These are phyloP conservation scores for Epichloe elymi DNA, from an alignment of 2,329 filamentous ascomycete genomes.

Conservation along the genomic window DNA sequence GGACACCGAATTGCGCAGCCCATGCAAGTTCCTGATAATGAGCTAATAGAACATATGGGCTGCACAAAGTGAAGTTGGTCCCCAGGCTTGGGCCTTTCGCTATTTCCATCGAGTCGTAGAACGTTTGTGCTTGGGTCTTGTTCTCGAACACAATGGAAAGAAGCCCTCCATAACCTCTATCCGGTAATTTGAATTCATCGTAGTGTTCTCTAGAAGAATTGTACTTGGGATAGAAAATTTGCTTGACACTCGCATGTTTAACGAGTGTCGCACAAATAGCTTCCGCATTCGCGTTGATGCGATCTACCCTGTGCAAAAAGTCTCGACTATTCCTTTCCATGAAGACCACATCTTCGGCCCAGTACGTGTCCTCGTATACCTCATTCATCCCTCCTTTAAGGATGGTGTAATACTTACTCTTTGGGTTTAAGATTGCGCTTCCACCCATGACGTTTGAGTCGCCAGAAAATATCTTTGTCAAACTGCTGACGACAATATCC, in stretches of 20 bases:
- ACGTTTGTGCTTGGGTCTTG: constrained; percentile 57
- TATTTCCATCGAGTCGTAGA: constrained; percentile 77
- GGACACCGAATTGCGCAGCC: constrained; percentile 71
- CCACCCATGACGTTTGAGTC: constrained; percentile 99
- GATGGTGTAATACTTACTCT: constrained; percentile 52
- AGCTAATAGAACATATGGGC: constrained; percentile 80
- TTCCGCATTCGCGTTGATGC: constrained; percentile 78
- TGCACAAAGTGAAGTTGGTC: constrained; percentile 90
- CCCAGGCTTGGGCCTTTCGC: constrained; percentile 90
- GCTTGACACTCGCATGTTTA: constrained; percentile 50
- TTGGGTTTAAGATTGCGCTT: constrained; percentile 50
- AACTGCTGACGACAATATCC: constrained; percentile 84
- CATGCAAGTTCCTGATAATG: constrained; percentile 91
- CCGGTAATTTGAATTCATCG: constrained; percentile 59
- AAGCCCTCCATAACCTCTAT: constrained; percentile 79
- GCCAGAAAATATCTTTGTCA: constrained; percentile 95
- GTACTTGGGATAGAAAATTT: constrained; percentile 77
- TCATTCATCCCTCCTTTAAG: constrained; percentile 53
- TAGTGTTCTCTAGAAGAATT: constrained; percentile 59
- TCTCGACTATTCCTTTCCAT: constrained; percentile 94
- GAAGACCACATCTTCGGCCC: constrained; percentile 88
- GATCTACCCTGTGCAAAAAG: constrained; percentile 68
- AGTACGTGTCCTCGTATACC: constrained; percentile 80
- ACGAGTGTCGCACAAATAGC: constrained; percentile 62
- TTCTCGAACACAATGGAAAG: constrained; percentile 71